Percentiles rank a stretch among this genome's conserved stretches.
Evolutionary conservation across 2,329 filamentous ascomycete species (phyloP).

Genomic region (Calonectria leucothoes): DNA sequence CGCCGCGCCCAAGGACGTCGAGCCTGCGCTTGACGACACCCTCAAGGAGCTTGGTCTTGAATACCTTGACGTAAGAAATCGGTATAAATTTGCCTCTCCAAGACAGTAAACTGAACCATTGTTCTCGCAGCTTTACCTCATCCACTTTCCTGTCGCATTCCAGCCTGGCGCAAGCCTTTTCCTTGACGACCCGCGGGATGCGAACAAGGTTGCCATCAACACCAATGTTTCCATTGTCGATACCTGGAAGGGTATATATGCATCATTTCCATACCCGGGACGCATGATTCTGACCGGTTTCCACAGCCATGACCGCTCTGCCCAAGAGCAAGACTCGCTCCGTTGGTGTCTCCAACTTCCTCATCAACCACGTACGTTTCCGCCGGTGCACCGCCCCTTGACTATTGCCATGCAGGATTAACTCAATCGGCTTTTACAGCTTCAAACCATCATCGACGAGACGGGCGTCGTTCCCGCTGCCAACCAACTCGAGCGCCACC

Average conservation of each 20-base stretch:
- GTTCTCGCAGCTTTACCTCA: background rate
- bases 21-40: conserved; percentile 65
- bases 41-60: conserved; percentile 66
- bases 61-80: conserved; percentile 53
- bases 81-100: background rate
- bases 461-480: conserved; percentile 69
- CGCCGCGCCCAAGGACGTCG: conserved; percentile 70
- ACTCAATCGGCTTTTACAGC: conserved; percentile 33
- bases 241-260: conserved; percentile 56
- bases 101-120: background rate
- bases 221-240: conserved; percentile 54
- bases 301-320: conserved; percentile 63
- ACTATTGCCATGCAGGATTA: conserved; percentile 32
- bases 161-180: background rate
- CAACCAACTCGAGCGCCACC: conserved; percentile 78
- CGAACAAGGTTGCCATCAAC: conserved; percentile 53
- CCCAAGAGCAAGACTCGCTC: conserved; percentile 71
- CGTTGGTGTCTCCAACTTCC: conserved; percentile 81
- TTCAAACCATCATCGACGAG: conserved; percentile 67
- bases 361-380: conserved; percentile 60
- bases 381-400: background rate
- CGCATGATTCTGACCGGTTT: background rate
- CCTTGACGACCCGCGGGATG: conserved; percentile 48
- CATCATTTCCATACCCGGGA: background rate
- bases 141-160: background rate